Base-by-base conservation (phyloP, 2,329 filamentous ascomycete species). In the Lecanicillium sp. region DNA sequence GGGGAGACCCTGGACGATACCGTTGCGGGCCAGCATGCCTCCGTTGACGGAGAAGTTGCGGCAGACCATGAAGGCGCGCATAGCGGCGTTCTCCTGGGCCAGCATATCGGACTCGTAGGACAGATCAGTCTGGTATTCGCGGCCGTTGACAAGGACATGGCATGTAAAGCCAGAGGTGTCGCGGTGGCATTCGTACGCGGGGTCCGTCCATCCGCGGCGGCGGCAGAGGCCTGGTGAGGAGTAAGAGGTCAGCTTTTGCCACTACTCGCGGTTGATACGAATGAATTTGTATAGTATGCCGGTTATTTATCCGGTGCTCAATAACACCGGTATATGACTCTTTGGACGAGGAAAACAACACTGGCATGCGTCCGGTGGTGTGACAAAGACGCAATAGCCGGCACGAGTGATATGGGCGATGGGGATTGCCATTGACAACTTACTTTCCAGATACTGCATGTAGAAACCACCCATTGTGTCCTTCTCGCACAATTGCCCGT, bases 41-140 rank as follows among this genome's bases (percentile, higher is more conserved):
- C 94, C 90, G 64, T 95, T 96, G 67, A 94, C 87, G 48, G 89
- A 95, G 71, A 96, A 96, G 75, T 95, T 95, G 55, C 90, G 86
- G 75, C 91, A 96, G 57, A 96, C 93, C 81, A 95, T 91, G 69
- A 95, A 97, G 50, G 91, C 91, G 53, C 90, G 86, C 80, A 94
- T 94, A 52, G 91, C 91, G 21, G 91, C 91, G 60, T 91, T 93
- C 67, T 97, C 90, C 62, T 90, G 87, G 39, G 91, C 91, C 55
- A 95, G 75, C 41, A 79, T 74, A 64, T 91, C 87, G 53, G 85
- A 87, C 64, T 87, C 83, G 70, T 93, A 95, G 54, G 84, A 79
- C 30, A 86, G 78, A 66, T 95, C 90, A 36, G 90, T 95, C 66
- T 90, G 88, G 72, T 96, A 97, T 73, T 95, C 89, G 62, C 91